phyloP scores from a whole-genome alignment of 345 rosid species.

The Eutrema yunnanense region DNA sequence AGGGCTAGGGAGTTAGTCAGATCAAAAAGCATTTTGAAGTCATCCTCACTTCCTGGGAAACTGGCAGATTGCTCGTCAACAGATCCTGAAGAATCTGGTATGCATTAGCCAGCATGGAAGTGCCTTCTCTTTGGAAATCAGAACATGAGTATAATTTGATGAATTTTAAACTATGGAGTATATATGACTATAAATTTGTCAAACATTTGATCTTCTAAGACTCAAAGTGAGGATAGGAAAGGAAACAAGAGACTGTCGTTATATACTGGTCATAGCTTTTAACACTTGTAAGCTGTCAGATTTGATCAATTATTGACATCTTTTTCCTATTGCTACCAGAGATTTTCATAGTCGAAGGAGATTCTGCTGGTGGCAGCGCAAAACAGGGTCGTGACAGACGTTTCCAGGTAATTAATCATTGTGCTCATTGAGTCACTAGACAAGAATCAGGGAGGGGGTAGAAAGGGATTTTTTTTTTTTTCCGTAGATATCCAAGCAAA shows the following conservation, averaged over 20 bases:
- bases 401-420: slow-evolving; percentile 53
- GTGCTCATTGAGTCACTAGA: neutral
- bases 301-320: neutral
- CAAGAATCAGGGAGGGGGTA: neutral
- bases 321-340: slow-evolving; percentile 35
- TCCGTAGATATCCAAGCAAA: too few species aligned
- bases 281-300: neutral
- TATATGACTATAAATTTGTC: neutral
- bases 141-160: slow-evolving; percentile 48
- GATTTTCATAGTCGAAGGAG: slow-evolving; percentile 97
- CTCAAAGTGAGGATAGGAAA: neutral
- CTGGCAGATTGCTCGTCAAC: slow-evolving; percentile 94
- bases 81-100: slow-evolving; percentile 92
- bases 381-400: slow-evolving; percentile 99
- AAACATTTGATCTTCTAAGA: neutral
- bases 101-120: slow-evolving; percentile 32
- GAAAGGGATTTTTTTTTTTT: neutral
- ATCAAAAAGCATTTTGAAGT: slow-evolving; percentile 77
- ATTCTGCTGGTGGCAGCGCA: slow-evolving; percentile 99
- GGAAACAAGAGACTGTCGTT: neutral
- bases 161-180: neutral
- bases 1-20: slow-evolving; percentile 97
- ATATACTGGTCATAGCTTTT: neutral
- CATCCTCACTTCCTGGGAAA: slow-evolving; percentile 98
- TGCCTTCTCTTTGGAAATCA: slow-evolving; percentile 67